Conservation (phyloP, 306 rosid species). For the Quercus wislizeni region DNA sequence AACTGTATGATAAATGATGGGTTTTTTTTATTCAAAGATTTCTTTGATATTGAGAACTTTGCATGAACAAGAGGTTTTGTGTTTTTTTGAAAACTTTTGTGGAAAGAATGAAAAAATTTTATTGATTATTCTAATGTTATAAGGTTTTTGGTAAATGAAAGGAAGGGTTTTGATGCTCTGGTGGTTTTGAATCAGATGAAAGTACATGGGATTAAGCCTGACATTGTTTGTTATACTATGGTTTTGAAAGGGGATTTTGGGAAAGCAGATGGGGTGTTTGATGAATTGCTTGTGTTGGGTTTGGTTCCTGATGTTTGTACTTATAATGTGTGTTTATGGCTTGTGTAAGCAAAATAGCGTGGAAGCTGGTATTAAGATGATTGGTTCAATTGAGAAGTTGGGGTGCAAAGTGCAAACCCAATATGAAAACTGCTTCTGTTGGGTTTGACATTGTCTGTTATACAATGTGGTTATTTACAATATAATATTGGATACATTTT, state of each 20-base stretch:
- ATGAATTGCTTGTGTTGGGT: constrained; percentile 75
- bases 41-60: constrained; percentile 51
- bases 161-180: constrained; percentile 13
- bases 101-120: constrained; percentile 47
- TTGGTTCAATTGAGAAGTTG: constrained; percentile 56
- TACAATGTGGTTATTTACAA: constrained; percentile 40
- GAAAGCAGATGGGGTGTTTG: constrained; percentile 59
- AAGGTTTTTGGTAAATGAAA: constrained; percentile 54
- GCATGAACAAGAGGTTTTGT: constrained; percentile 28
- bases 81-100: constrained; percentile 21
- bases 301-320: constrained; percentile 68
- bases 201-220: constrained; percentile 60
- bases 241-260: constrained; percentile 48
- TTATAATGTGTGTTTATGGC: constrained; percentile 62
- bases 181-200: constrained; percentile 52
- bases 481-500: constrained; percentile 49
- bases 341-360: constrained; percentile 60
- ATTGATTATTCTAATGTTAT: constrained; percentile 66
- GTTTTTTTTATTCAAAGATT: constrained; percentile 44
- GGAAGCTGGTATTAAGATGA: constrained; percentile 44
- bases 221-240: constrained; percentile 74
- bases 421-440: constrained; percentile 29
- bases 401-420: constrained; percentile 64
- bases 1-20: constrained; percentile 57
- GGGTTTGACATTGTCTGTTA: no score